Percentiles rank a stretch among this genome's conserved stretches.
These are phyloP conservation scores for Boletus pseudo-olivaceus DNA, from an alignment of 768 basidiomycete species.

Conservation along the genomic window DNA sequence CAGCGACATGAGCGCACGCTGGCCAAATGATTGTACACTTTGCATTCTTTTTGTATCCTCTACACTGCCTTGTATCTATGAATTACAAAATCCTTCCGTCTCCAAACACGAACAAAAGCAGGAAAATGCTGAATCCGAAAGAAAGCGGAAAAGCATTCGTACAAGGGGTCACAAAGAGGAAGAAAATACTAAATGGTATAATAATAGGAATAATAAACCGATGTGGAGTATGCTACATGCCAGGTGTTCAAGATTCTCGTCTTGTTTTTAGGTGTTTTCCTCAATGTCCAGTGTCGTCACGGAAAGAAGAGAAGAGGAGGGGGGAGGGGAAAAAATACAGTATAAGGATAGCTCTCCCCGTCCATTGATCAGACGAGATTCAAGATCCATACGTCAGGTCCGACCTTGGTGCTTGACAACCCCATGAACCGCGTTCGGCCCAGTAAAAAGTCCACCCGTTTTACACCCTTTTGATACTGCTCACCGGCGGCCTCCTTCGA, in stretches of 20 bases:
- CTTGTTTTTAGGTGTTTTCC: conserved; percentile 17
- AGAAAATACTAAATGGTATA: conserved; percentile 13
- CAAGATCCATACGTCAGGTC: conserved; percentile 36
- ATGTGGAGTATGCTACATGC: conserved; percentile 22
- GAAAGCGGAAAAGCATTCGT: neutral
- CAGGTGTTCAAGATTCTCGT: conserved; percentile 10
- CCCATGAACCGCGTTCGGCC: conserved; percentile 45
- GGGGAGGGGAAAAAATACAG: conserved; percentile 9
- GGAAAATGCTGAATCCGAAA: neutral
- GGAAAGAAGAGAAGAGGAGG: neutral
- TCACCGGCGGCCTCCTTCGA: conserved; percentile 30
- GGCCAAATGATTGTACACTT: neutral
- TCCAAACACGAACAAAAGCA: neutral
- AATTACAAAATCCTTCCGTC: conserved; percentile 6
- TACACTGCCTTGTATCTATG: conserved; percentile 17
- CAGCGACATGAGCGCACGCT: too few species aligned
- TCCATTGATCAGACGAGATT: conserved; percentile 25
- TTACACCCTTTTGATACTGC: conserved; percentile 48
- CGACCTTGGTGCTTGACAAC: conserved; percentile 35
- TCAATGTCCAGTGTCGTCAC: conserved; percentile 8
- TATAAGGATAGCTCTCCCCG: conserved; percentile 24
- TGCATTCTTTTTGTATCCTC: conserved; percentile 1
- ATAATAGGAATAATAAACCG: conserved; percentile 22
- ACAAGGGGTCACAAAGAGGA: neutral
- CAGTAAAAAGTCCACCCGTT: conserved; percentile 53